Evolutionary conservation across 2,329 filamentous ascomycete species (phyloP).

Genomic region (Colletotrichum australisinense): DNA sequence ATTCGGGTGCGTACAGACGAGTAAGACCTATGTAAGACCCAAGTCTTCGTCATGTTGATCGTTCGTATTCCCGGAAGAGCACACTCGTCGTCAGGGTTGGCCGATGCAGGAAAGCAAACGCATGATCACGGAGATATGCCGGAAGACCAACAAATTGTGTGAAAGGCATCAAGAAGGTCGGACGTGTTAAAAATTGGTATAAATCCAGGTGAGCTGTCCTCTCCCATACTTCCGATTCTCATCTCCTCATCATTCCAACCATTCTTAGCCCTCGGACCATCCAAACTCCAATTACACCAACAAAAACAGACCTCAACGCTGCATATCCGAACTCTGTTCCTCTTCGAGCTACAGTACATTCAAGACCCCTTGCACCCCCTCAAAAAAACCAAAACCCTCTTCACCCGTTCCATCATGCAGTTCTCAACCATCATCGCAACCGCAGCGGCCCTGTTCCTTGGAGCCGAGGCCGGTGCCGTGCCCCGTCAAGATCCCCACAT

Average conservation of each 20-base stretch:
- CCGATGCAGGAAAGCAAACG: background rate
- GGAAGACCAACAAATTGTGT: background rate
- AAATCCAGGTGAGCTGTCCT: background rate
- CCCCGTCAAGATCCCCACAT: conserved; percentile 10
- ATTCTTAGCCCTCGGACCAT: background rate
- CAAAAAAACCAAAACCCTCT: background rate
- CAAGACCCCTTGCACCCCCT: background rate
- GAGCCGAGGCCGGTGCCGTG: conserved; percentile 5
- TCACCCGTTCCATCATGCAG: background rate
- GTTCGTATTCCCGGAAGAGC: conserved; percentile 10
- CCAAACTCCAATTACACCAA: background rate
- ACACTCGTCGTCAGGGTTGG: background rate
- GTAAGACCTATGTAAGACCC: conserved; percentile 19
- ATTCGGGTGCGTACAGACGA: conserved; percentile 12
- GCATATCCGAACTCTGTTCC: background rate
- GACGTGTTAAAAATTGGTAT: background rate
- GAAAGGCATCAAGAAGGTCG: background rate
- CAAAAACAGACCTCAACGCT: background rate
- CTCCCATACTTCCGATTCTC: background rate
- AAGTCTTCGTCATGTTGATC: conserved; percentile 9
- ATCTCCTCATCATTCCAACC: background rate
- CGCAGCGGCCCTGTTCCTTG: conserved; percentile 1
- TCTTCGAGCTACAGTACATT: background rate
- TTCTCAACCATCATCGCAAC: background rate
- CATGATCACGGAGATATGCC: background rate